Evolutionary conservation across 2,329 filamentous ascomycete genomes (phyloP).

Genomic region (Pseudopyricularia javanii): DNA sequence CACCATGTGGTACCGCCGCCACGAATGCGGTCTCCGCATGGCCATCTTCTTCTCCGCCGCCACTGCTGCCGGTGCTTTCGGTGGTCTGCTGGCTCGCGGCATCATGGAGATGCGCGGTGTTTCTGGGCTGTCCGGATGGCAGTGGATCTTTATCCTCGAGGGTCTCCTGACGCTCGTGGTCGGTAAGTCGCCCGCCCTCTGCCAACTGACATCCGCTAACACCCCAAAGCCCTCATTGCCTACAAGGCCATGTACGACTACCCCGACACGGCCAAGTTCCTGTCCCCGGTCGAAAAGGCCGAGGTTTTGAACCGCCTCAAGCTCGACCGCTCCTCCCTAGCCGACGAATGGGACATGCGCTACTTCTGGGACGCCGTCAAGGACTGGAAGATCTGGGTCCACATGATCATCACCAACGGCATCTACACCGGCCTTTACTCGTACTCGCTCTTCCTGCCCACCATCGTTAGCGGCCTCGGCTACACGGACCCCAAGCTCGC

Average conservation of each 20-base stretch:
- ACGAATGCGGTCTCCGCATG: constrained; percentile 6
- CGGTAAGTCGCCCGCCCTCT: too few relatives aligned
- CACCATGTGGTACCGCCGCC: constrained; percentile 7
- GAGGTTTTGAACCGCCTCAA: constrained; percentile 30
- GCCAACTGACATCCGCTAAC: too few relatives aligned
- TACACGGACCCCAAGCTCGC: constrained; percentile 13
- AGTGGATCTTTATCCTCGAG: constrained; percentile 47
- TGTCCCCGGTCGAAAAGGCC: constrained; percentile 26
- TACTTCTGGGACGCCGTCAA: constrained; percentile 42
- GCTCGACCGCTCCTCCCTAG: constrained; percentile 29
- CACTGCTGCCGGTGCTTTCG: constrained; percentile 6
- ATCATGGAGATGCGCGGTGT: constrained; percentile 7
- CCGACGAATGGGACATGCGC: constrained; percentile 44
- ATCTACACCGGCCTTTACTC: constrained; percentile 12
- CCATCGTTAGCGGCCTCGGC: constrained; percentile 15
- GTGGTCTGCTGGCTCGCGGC: constrained; percentile 8
- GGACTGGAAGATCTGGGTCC: constrained; percentile 42
- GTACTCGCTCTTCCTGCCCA: constrained; percentile 14
- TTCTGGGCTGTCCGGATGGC: constrained; percentile 38
- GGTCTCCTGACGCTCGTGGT: too few relatives aligned
- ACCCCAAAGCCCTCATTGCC: too few relatives aligned
- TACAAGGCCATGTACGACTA: constrained; percentile 55
- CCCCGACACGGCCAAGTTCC: constrained; percentile 37
- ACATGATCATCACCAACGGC: constrained; percentile 20
- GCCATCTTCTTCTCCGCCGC: constrained; percentile 7